A percentile compares a stretch with the other conserved stretches of the same genome.
Conservation (phyloP, 2,329 filamentous ascomycete genomes). For the Diaporthe eres region DNA sequence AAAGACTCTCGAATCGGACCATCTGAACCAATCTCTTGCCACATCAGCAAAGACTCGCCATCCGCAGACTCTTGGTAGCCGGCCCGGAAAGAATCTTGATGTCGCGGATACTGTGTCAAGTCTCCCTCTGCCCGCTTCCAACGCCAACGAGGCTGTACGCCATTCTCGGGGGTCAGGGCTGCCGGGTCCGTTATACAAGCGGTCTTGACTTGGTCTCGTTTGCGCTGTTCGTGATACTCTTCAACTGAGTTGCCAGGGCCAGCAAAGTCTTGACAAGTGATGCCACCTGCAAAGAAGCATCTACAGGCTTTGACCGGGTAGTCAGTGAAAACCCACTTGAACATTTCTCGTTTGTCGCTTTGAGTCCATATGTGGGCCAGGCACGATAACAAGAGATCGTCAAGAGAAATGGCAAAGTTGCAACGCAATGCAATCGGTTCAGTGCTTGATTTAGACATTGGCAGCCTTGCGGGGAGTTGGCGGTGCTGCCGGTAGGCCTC, state of each 20-base stretch:
- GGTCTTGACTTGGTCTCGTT: not conserved
- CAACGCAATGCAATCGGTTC: slow-evolving; percentile 20
- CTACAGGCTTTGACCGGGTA: not conserved
- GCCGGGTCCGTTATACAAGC: slow-evolving; percentile 29
- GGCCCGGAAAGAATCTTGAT: not conserved
- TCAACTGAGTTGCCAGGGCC: not conserved
- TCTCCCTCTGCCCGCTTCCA: slow-evolving; percentile 24
- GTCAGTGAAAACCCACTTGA: slow-evolving; percentile 25
- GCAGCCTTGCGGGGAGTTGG: not conserved
- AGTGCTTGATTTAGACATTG: not conserved
- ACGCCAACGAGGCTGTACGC: not conserved
- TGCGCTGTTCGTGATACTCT: not conserved
- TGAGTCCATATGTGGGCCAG: slow-evolving; percentile 25
- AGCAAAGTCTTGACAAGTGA: not conserved
- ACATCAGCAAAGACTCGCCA: slow-evolving; percentile 13
- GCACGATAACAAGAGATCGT: slow-evolving; percentile 24
- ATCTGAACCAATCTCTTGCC: slow-evolving; percentile 14
- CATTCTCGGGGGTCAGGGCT: slow-evolving; percentile 31
- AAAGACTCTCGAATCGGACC: slow-evolving; percentile 18
- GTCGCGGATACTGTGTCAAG: not conserved
- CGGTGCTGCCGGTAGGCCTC: not conserved
- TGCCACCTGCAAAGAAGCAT: not conserved
- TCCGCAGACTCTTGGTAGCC: not conserved
- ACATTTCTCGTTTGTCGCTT: slow-evolving; percentile 4
- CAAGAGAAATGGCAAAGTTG: slow-evolving; percentile 20